Conservation (phyloP, 352 stramenopile genomes). For the Globisporangium paddicum region DNA sequence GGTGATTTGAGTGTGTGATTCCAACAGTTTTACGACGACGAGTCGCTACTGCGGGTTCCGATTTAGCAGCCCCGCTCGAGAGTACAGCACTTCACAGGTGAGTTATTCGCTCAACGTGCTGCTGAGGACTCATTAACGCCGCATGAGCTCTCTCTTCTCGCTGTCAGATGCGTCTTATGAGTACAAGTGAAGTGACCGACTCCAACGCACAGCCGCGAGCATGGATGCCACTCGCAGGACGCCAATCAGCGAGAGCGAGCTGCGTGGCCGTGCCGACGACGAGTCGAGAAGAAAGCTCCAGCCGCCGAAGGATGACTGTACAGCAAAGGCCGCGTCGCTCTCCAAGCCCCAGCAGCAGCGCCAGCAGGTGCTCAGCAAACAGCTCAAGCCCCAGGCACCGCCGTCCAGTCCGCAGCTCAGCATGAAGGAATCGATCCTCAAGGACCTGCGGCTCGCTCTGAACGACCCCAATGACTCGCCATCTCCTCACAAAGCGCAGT, state of each 20-base stretch:
- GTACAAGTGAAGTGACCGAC: not conserved
- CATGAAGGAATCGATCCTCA: slow-evolving; percentile 10
- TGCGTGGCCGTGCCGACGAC: slow-evolving; percentile 1
- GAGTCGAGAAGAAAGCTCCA: not conserved
- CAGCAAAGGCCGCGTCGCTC: not conserved
- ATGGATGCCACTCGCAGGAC: slow-evolving; percentile 2
- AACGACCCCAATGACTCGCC: not conserved
- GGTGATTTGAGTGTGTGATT: not conserved
- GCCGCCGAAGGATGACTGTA: slow-evolving; percentile 1
- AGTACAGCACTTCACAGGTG: not conserved
- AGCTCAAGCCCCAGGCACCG: not conserved
- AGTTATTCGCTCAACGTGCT: not conserved
- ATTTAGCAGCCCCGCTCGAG: not conserved
- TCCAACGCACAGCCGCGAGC: not conserved
- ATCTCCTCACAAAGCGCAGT: not conserved
- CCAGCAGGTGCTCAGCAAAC: not conserved
- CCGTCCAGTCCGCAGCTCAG: not conserved
- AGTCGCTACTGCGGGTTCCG: not conserved
- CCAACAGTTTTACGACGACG: slow-evolving; percentile 5
- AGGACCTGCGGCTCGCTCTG: not conserved
- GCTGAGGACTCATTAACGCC: too few species aligned
- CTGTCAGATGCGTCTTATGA: not conserved
- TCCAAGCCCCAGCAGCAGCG: not conserved
- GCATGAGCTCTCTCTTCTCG: not conserved
- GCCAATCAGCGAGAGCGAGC: slow-evolving; percentile 5